Conservation (phyloP, 2,329 filamentous ascomycete genomes). For the Cadophora sp. region DNA sequence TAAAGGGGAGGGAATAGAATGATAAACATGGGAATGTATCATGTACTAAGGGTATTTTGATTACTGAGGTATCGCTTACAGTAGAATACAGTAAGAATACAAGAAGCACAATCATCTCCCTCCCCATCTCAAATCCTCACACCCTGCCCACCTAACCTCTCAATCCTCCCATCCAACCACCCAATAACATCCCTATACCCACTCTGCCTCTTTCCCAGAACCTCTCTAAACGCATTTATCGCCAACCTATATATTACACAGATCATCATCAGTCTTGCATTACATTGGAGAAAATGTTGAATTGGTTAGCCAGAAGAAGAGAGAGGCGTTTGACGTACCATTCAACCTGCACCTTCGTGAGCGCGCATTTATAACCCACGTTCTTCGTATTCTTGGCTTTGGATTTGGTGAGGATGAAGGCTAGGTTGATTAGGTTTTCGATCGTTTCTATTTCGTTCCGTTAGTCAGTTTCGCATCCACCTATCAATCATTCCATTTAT, state of each 20-base stretch:
- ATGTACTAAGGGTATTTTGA: too few species aligned
- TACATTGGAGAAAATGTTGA: not conserved
- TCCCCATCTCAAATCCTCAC: not conserved
- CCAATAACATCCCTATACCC: slow-evolving; percentile 66
- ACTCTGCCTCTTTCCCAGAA: slow-evolving; percentile 76
- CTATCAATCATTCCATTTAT: not conserved
- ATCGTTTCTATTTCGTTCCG: slow-evolving; percentile 32
- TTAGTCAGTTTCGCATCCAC: not conserved
- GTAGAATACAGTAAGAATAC: not conserved
- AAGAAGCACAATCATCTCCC: not conserved
- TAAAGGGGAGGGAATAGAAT: too few species aligned
- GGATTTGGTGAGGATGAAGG: slow-evolving; percentile 40
- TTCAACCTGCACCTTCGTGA: slow-evolving; percentile 42
- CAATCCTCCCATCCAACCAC: slow-evolving; percentile 64
- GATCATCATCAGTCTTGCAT: not conserved
- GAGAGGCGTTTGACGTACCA: slow-evolving; percentile 42
- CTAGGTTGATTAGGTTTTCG: slow-evolving; percentile 34
- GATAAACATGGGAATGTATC: too few species aligned
- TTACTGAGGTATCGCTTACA: too few species aligned
- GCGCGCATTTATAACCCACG: slow-evolving; percentile 33
- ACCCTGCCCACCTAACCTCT: slow-evolving; percentile 8
- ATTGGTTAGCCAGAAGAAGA: too few species aligned
- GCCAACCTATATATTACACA: slow-evolving; percentile 58
- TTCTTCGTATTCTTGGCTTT: slow-evolving; percentile 36
- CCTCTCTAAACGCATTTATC: slow-evolving; percentile 70